Conservation (phyloP, 352 stramenopile species). For the Globisporangium camurandrum region DNA sequence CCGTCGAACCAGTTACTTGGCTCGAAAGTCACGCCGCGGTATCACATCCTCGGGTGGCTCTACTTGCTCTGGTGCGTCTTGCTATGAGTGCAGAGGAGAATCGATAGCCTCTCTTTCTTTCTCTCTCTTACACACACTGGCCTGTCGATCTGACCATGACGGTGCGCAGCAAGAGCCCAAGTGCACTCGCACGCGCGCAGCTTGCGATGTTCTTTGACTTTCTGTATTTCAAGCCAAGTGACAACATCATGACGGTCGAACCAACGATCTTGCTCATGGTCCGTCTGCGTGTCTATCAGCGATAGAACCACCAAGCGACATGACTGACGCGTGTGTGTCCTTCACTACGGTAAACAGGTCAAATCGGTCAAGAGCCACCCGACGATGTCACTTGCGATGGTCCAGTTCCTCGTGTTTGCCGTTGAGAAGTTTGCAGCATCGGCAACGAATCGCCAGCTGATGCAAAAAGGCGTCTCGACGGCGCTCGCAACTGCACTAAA, state of each 20-base stretch:
- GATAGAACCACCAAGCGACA: too few species aligned
- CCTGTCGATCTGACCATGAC: neutral
- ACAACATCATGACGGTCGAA: conserved; percentile 83
- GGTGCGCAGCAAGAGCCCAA: conserved; percentile 52
- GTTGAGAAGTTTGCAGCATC: conserved; percentile 83
- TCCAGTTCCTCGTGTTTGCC: conserved; percentile 80
- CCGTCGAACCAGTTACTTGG: conserved; percentile 75
- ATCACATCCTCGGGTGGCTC: conserved; percentile 83
- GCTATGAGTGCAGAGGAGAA: too few species aligned
- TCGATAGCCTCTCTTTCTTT: neutral
- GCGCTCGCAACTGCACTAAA: conserved; percentile 70
- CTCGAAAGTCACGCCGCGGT: conserved; percentile 79
- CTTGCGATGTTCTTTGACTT: conserved; percentile 87
- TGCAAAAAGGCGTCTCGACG: conserved; percentile 79
- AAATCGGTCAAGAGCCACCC: conserved; percentile 84
- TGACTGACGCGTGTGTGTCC: neutral
- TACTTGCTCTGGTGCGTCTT: conserved; percentile 61
- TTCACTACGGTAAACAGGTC: conserved; percentile 24
- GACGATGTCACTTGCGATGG: conserved; percentile 75
- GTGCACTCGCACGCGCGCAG: conserved; percentile 61
- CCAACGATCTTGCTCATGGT: conserved; percentile 82
- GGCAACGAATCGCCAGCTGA: conserved; percentile 57
- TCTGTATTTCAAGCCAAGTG: conserved; percentile 71
- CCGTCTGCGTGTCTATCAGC: conserved; percentile 1
- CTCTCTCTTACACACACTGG: neutral